phyloP scores from a whole-genome alignment of 805 yeast species.

The Martiniozyma abietophila region DNA sequence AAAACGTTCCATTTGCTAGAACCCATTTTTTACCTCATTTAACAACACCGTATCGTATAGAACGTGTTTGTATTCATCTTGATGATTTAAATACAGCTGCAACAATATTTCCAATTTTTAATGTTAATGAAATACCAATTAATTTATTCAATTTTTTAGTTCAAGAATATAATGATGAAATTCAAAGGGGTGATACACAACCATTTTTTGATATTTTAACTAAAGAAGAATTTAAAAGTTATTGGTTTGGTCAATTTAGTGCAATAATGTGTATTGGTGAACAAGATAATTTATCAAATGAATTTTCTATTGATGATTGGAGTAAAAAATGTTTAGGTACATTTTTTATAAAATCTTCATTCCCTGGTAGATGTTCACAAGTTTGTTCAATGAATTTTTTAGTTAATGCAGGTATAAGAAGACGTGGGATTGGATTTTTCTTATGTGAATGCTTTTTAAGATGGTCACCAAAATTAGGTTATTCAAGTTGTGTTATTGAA shows the following conservation, averaged over 20 bases:
- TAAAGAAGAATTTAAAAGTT: constrained; percentile 65
- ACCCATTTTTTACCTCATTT: constrained; percentile 25
- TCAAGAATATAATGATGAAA: constrained; percentile 90
- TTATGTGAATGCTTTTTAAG: constrained; percentile 74
- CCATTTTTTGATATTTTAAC: constrained; percentile 78
- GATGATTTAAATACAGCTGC: constrained; percentile 91
- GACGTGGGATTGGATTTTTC: constrained; percentile 84
- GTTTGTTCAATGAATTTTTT: constrained; percentile 84
- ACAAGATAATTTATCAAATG: constrained; percentile 34
- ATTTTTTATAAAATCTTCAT: constrained; percentile 76
- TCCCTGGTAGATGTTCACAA: constrained; percentile 88
- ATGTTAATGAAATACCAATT: constrained; percentile 60
- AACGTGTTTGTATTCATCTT: constrained; percentile 65
- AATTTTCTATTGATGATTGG: constrained; percentile 54
- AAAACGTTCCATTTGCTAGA: constrained; percentile 22
- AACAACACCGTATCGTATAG: constrained; percentile 28
- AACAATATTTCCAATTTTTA: constrained; percentile 78
- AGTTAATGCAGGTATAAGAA: constrained; percentile 88
- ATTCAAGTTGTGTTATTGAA: constrained; percentile 75
- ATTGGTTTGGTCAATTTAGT: constrained; percentile 84
- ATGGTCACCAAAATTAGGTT: constrained; percentile 89
- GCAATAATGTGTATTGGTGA: constrained; percentile 80
- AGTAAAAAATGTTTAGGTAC: constrained; percentile 88
- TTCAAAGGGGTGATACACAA: constrained; percentile 78
- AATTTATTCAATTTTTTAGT: constrained; percentile 72